These are phyloP conservation scores for Fraxinus sp. DNA, from an alignment of 305 asterid species.

Conservation along the genomic window DNA sequence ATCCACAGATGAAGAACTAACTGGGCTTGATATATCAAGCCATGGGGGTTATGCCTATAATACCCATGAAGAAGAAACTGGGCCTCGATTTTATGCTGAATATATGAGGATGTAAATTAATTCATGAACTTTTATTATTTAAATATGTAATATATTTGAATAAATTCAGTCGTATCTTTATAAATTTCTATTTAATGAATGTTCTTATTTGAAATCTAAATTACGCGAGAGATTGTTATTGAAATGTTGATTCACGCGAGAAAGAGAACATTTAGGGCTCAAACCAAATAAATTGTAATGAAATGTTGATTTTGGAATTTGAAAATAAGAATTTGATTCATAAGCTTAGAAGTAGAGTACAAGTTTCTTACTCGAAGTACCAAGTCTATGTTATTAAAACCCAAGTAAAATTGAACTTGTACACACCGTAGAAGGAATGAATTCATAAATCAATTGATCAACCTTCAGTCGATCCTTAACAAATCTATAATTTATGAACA, in stretches of 20 bases:
- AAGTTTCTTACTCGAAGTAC: neutral
- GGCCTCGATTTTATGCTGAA: conserved; percentile 48
- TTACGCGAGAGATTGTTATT: no score
- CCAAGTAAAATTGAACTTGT: neutral
- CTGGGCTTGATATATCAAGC: conserved; percentile 71
- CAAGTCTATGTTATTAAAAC: neutral
- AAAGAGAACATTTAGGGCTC: no score
- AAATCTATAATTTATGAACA: neutral
- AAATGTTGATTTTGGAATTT: neutral
- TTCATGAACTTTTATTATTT: conserved; percentile 8
- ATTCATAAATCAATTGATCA: neutral
- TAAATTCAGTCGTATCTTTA: neutral
- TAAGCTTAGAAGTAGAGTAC: neutral
- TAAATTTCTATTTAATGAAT: neutral
- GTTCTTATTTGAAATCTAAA: no score
- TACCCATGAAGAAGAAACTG: conserved; percentile 51
- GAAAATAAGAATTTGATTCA: no score
- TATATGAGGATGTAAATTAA: conserved; percentile 42
- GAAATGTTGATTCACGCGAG: no score
- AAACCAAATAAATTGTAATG: neutral
- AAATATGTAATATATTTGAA: neutral
- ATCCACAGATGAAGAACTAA: conserved; percentile 58
- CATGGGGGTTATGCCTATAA: conserved; percentile 74
- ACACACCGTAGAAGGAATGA: neutral
- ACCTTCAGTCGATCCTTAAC: neutral